These are phyloP conservation scores for Lobulomyces angularis DNA, from an alignment of 192 early-diverging fungal genomes.

Conservation along the genomic window DNA sequence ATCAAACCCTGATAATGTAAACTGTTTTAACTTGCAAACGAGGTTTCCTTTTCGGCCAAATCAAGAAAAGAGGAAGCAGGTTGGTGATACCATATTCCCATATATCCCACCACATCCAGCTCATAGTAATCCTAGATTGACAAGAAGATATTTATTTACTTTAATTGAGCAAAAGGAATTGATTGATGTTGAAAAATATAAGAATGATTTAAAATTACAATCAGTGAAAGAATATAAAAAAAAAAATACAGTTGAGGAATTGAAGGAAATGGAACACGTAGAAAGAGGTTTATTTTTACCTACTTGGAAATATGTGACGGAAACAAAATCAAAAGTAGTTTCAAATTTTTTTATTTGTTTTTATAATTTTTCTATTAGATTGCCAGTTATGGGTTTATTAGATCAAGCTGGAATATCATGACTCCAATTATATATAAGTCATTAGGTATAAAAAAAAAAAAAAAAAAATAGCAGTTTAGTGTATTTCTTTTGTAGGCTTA, in stretches of 20 bases:
- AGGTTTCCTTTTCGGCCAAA: conserved; percentile 15
- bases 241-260: too few relatives aligned
- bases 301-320: conserved; percentile 18
- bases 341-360: too few relatives aligned
- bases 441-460: conserved; percentile 14
- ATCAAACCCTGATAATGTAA: too few relatives aligned
- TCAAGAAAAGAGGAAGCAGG: conserved; percentile 8
- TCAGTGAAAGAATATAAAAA: too few relatives aligned
- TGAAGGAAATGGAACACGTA: too few relatives aligned
- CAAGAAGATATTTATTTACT: conserved; percentile 28
- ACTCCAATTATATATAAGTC: conserved; percentile 27
- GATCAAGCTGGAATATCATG: conserved; percentile 24
- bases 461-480: conserved; percentile 2
- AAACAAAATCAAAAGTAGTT: conserved; percentile 14
- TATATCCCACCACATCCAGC: conserved; percentile 42
- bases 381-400: conserved; percentile 32
- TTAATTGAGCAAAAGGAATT: conserved; percentile 20
- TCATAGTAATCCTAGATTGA: conserved; percentile 25
- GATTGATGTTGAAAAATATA: conserved; percentile 1
- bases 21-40: conserved; percentile 7
- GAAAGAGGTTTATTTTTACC: conserved; percentile 21
- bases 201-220: too few relatives aligned
- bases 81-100: conserved; percentile 30
- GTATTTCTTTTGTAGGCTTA: conserved; percentile 18
- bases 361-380: too few relatives aligned